Base-by-base conservation (phyloP, 108 stramenopile genomes). In the Nitzschia sp. region DNA sequence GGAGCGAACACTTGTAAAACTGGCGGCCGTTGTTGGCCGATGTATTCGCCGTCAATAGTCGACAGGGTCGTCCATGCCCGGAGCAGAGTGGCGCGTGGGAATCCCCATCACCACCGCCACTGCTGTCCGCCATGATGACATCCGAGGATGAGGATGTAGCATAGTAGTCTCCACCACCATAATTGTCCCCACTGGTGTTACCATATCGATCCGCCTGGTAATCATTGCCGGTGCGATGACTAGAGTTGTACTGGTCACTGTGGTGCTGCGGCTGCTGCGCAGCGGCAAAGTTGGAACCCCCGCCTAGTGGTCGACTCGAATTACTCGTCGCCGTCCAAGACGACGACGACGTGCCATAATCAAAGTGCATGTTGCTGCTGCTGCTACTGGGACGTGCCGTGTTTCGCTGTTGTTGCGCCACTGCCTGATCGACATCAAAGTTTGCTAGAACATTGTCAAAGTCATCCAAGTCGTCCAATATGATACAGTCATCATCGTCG, bases 1-100 rank as follows among this genome's bases (percentile, higher is more conserved):
- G 85, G 42, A 91, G 58, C 26, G 87, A 77, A 63, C 93, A 95
- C 60, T 92, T 95, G 86, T 87, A 95, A 61, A 95, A 95, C 63
- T 92, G 78, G 26, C 93, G 78, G 8, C 93, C 90, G 45, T 53
- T 63, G 70, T 90, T 95, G 35, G 76, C 55, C 8, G 83, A 70
- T 19, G 87, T 88, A 9, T 55, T 61, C 23, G 93, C 79, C 0
- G 93, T 95, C 0, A 92, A 67, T 3, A 79, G 19, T 29, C 76
- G 63, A 62, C 90, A 92, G 19, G 93, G 93, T 25, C 67, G 56
- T 61, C 69, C 76, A 58, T 95, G 93, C n/a, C 87, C 88, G 6
- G 90, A 81, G 77, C 93, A 95, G 6, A 85, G 70, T n/a, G 91
- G 89, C 19, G 55, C 82, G 25, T 34, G 23, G 57, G 46, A 66